Evolutionary conservation across 139 green algal species (phyloP), one percentile per base, ranked within the genome.

Genomic region (Marvania coccoides): DNA sequence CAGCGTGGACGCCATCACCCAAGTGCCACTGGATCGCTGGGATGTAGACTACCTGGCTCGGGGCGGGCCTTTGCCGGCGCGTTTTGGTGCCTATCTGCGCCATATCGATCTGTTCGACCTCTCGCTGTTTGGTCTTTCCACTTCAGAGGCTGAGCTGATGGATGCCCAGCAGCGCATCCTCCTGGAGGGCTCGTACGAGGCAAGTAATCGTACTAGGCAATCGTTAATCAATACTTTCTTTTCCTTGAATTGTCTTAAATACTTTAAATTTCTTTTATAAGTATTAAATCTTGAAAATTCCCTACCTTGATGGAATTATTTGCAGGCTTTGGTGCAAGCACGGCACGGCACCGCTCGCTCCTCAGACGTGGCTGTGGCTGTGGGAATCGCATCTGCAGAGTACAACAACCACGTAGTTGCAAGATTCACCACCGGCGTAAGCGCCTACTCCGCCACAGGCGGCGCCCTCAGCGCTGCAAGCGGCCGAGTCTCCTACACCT

Each of bases 121-220:
- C 3, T 29, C 28, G 15, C 3, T 69, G 13, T 79, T 90, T 75
- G 81, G 79, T 7, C 65, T 94, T 42, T 65, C 68, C 0, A 57
- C 59, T 1, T 63, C 74, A 2, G 88, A 95, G 58, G 76, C 85
- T 0, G 65, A 73, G 26, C 66, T 80, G 5, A 89, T 94, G 80
- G 87, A 94, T 62, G 79, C 87, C 2, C 88, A 95, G 70, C 87
- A 94, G 75, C 78, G 88, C 2, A 56, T 93, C 36, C 70, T 95
- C 42, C 75, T 92, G 54, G 63, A 85, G 19, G 38, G 33, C 0
- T 31, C 47, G 8, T 46, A 66, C 19, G 59, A 66, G 13, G 59
- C 33, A 12, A 24, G 35, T 6, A 24, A 19, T 5, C 23, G 51
- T 34, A 12, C 9, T 59, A 12, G 9, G 36, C 9, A 26, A 12